phyloP scores from a whole-genome alignment of 2,329 filamentous ascomycete genomes.

The Aureobasidium sp. region DNA sequence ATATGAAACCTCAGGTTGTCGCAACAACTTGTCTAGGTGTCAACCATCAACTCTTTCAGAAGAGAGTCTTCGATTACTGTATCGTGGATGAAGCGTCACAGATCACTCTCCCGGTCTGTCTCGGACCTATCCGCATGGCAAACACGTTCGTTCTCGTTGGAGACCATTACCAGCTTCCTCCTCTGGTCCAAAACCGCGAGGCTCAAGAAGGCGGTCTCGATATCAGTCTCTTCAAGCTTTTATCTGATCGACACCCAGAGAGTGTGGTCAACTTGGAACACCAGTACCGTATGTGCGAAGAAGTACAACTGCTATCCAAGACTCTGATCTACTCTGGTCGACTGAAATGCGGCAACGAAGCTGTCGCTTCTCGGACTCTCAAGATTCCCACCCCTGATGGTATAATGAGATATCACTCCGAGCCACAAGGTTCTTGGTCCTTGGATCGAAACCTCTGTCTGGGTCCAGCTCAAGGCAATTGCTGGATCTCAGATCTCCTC shows the following conservation, averaged over 20 bases:
- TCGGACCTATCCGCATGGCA: slow-evolving; percentile 90
- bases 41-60: slow-evolving; percentile 79
- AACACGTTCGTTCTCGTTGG: slow-evolving; percentile 90
- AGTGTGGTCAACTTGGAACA: slow-evolving; percentile 90
- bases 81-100: slow-evolving; percentile 98
- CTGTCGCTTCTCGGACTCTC: slow-evolving; percentile 64
- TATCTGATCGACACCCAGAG: slow-evolving; percentile 80
- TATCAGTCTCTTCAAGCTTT: slow-evolving; percentile 84
- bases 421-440: slow-evolving; percentile 1
- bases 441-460: slow-evolving; percentile 45
- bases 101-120: slow-evolving; percentile 89
- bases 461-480: slow-evolving; percentile 43
- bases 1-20: slow-evolving; percentile 81
- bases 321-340: slow-evolving; percentile 86
- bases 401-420: slow-evolving; percentile 29
- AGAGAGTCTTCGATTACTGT: slow-evolving; percentile 91
- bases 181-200: slow-evolving; percentile 85
- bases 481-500: slow-evolving; percentile 72
- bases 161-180: slow-evolving; percentile 92
- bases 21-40: slow-evolving; percentile 93
- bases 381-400: slow-evolving; percentile 48
- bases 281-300: slow-evolving; percentile 97
- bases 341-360: slow-evolving; percentile 78
- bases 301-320: slow-evolving; percentile 92
- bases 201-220: slow-evolving; percentile 82